Evolutionary conservation across 768 basidiomycete species (phyloP), one percentile per base, ranked within the genome.

Genomic region (Rubroboletus pulcherrimus): DNA sequence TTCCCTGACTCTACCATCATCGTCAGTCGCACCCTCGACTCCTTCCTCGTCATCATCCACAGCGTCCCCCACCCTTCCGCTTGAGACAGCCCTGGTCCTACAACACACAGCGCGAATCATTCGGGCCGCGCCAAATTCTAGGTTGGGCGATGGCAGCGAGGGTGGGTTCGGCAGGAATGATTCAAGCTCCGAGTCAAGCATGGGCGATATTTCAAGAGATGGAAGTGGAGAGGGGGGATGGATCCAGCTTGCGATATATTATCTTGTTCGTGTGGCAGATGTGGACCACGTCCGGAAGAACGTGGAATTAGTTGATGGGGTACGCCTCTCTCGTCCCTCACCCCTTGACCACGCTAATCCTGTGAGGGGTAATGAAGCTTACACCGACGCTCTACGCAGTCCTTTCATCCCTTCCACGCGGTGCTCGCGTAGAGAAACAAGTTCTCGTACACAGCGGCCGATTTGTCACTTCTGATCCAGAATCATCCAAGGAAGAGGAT

Each of bases 51-150:
- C 2, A 61, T 10, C 77, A 1, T 73, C 96, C 3, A 88, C 91
- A 1, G 71, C 76, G 0, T 82, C 89, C 1, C 49, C 71, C 24
- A 57, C 67, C 6, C 60, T 91, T 50, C 72, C 81, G 0, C 64
- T 75, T 11, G 92, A 98, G 71, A 77, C 82, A 2, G 87, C 89
- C 1, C 75, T 98, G 8, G 79, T 82, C 1, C 78, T 85, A 40
- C 95, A 98, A 63, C 97, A 99, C 67, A 85, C 86, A 2, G 68
- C 77, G 9, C 82, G 91, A 43, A 80, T 98, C 30, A 71, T 80
- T 49, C 60, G 71, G 0, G 71, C 77, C 5, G 87, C 86, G 0
- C 71, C 95, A 26, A 73, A 77, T 60, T 77, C 74, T 33, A 37
- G 81, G 71, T 37, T 61, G 11, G 66, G 68, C 8, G 58, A 69